Evolutionary conservation across 768 basidiomycete species (phyloP).

Genomic region (Panus rudis): DNA sequence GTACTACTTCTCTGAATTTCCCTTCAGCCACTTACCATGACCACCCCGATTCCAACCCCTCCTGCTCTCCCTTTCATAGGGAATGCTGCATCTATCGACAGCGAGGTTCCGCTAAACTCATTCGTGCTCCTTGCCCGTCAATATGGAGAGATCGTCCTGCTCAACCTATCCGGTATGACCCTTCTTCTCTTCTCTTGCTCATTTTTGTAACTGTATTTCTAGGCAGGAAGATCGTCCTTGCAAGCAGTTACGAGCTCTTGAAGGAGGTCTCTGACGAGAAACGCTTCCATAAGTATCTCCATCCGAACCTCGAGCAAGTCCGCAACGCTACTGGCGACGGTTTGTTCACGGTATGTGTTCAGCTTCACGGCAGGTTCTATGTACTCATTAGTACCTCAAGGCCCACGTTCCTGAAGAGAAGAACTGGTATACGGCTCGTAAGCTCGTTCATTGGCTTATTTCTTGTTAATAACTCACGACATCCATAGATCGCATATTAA

Average conservation of each 20-base stretch:
- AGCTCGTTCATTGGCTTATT: slow-evolving; percentile 3
- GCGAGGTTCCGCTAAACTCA: slow-evolving; percentile 27
- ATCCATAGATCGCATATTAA: slow-evolving; percentile 29
- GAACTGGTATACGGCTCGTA: slow-evolving; percentile 42
- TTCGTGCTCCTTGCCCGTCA: slow-evolving; percentile 29
- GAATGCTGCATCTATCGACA: slow-evolving; percentile 27
- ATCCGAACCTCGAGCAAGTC: slow-evolving; percentile 26
- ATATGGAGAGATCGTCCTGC: slow-evolving; percentile 36
- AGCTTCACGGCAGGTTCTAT: not conserved
- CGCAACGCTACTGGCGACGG: slow-evolving; percentile 35
- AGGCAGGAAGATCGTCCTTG: slow-evolving; percentile 19
- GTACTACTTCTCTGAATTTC: too few species aligned
- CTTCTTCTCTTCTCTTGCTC: not conserved
- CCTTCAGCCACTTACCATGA: slow-evolving; percentile 25
- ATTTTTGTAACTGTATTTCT: not conserved
- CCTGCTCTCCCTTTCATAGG: slow-evolving; percentile 34
- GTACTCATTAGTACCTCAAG: slow-evolving; percentile 1
- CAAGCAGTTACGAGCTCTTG: slow-evolving; percentile 30
- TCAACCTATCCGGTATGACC: slow-evolving; percentile 34
- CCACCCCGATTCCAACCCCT: slow-evolving; percentile 33
- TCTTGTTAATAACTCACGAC: not conserved
- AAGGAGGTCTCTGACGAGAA: slow-evolving; percentile 38
- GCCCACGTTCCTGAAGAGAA: slow-evolving; percentile 32
- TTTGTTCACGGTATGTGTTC: slow-evolving; percentile 28
- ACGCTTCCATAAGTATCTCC: slow-evolving; percentile 33